A percentile compares a stretch with the other conserved stretches of the same genome.
Evolutionary conservation across 768 basidiomycete species (phyloP).

Genomic region (Mycena rebaudengoi): DNA sequence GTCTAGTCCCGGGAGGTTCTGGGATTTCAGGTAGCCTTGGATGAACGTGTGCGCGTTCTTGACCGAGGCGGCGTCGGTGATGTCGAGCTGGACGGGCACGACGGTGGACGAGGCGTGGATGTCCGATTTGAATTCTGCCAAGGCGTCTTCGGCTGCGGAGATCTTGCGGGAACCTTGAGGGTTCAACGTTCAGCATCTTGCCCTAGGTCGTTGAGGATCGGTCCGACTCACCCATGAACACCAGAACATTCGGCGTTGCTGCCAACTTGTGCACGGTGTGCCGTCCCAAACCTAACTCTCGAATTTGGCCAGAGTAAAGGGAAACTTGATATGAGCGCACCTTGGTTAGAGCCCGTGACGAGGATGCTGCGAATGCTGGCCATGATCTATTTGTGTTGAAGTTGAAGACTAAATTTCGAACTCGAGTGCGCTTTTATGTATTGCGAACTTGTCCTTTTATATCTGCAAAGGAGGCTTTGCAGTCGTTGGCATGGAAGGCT

Average conservation of each 20-base stretch:
- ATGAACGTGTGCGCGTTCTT: not conserved
- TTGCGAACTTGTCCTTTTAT: too few species aligned
- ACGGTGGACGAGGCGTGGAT: slow-evolving; percentile 12
- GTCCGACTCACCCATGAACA: slow-evolving; percentile 15
- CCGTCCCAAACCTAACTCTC: slow-evolving; percentile 10
- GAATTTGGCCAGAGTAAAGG: not conserved
- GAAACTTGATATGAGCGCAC: not conserved
- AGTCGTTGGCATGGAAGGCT: too few species aligned
- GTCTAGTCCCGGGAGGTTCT: not conserved
- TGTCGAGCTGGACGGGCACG: slow-evolving; percentile 24
- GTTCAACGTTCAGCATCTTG: not conserved
- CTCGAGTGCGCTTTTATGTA: too few species aligned
- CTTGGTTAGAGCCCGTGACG: slow-evolving; percentile 23
- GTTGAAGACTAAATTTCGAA: too few species aligned
- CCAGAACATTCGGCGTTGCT: slow-evolving; percentile 3
- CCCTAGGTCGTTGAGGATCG: not conserved
- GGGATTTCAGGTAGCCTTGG: not conserved
- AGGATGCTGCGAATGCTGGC: slow-evolving; percentile 4
- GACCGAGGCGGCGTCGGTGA: slow-evolving; percentile 21
- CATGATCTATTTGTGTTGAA: not conserved
- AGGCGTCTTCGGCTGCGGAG: slow-evolving; percentile 12
- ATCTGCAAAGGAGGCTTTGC: too few species aligned
- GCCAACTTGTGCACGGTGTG: slow-evolving; percentile 21
- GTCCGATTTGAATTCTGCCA: not conserved
- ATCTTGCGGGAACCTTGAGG: slow-evolving; percentile 22